A percentile compares a stretch with the other conserved stretches of the same genome.
Conservation (phyloP, 1,284 basidiomycete species). For the Sphagnurus paluster region DNA sequence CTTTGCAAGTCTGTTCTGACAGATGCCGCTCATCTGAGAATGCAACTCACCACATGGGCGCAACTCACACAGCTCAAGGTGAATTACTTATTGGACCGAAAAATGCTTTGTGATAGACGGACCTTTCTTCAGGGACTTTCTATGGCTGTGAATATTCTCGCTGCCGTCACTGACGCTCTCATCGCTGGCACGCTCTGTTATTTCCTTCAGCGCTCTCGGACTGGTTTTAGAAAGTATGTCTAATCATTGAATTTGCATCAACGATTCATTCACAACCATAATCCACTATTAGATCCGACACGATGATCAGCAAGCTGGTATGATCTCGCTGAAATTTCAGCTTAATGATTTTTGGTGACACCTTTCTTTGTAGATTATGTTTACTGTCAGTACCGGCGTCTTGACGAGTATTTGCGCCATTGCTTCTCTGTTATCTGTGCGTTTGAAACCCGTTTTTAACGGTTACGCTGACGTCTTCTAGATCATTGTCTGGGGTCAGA, state of each 20-base stretch:
- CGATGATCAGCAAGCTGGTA: slow-evolving; percentile 55
- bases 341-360: slow-evolving; percentile 5
- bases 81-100: slow-evolving; percentile 4
- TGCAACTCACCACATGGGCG: slow-evolving; percentile 43
- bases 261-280: neutral
- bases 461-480: slow-evolving; percentile 21
- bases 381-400: slow-evolving; percentile 55
- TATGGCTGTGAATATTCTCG: slow-evolving; percentile 55
- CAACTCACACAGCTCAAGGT: slow-evolving; percentile 48
- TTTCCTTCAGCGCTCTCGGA: slow-evolving; percentile 50
- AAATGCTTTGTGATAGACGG: neutral
- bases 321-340: slow-evolving; percentile 14
- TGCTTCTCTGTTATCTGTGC: slow-evolving; percentile 51
- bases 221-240: slow-evolving; percentile 50
- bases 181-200: slow-evolving; percentile 50
- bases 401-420: slow-evolving; percentile 56
- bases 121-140: slow-evolving; percentile 42
- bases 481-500: slow-evolving; percentile 48
- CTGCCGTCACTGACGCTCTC: slow-evolving; percentile 49
- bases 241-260: slow-evolving; percentile 3
- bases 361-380: slow-evolving; percentile 40
- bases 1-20: slow-evolving; percentile 1
- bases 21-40: slow-evolving; percentile 24
- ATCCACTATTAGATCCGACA: slow-evolving; percentile 43
- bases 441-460: slow-evolving; percentile 16